Conservation (phyloP, 2,329 filamentous ascomycete genomes). For the Fusarium sp. region DNA sequence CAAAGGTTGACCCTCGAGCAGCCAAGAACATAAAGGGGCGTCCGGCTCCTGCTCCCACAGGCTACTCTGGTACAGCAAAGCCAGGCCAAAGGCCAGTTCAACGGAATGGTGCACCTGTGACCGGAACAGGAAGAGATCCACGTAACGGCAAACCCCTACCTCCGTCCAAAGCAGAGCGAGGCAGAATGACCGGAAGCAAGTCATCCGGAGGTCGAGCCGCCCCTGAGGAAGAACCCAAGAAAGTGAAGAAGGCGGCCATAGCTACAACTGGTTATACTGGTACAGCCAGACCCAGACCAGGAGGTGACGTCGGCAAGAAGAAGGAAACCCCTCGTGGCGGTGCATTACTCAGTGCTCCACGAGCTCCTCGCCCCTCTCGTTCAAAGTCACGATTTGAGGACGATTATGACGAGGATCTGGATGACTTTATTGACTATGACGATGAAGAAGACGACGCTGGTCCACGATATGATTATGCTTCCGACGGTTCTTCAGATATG, state of each 20-base stretch:
- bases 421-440: constrained; percentile 72
- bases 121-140: constrained; percentile 40
- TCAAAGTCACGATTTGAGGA: constrained; percentile 61
- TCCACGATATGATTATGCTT: constrained; percentile 67
- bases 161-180: constrained; percentile 34
- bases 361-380: constrained; percentile 44
- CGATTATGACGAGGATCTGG: constrained; percentile 73
- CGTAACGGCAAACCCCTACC: constrained; percentile 39
- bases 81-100: constrained; percentile 47
- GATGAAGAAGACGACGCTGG: constrained; percentile 64
- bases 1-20: constrained; percentile 43
- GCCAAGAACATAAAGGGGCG: constrained; percentile 39
- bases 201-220: constrained; percentile 28
- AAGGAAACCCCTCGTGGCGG: constrained; percentile 55
- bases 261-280: constrained; percentile 76
- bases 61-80: constrained; percentile 52
- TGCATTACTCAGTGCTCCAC: constrained; percentile 54
- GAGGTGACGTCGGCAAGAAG: constrained; percentile 50
- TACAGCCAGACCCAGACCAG: constrained; percentile 70
- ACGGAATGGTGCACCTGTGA: constrained; percentile 42
- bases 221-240: constrained; percentile 61
- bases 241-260: constrained; percentile 69
- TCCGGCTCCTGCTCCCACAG: constrained; percentile 32
- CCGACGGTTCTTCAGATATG: constrained; percentile 80
- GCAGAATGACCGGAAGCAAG: constrained; percentile 41